These are phyloP conservation scores for Penicillium atrosanguineum DNA, from an alignment of 495 filamentous ascomycete species.

Conservation along the genomic window DNA sequence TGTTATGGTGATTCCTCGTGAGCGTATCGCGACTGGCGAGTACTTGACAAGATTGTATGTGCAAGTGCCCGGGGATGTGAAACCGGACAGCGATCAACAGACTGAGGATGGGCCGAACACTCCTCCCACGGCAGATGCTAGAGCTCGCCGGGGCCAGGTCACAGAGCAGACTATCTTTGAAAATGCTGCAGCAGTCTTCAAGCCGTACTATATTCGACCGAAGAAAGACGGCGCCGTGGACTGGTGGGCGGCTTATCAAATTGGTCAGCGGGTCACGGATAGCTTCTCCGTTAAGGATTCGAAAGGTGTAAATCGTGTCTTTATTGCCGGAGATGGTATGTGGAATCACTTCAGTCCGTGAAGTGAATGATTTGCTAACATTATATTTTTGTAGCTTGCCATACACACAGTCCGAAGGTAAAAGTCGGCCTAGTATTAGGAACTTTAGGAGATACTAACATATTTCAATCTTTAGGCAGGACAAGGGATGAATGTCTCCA, in stretches of 20 bases:
- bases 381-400: conserved; percentile 30
- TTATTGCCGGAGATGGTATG: conserved; percentile 64
- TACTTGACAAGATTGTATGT: conserved; percentile 70
- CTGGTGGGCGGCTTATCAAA: conserved; percentile 66
- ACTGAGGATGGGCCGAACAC: conserved; percentile 13
- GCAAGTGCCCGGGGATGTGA: conserved; percentile 39
- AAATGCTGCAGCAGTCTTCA: conserved; percentile 40
- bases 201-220: conserved; percentile 46
- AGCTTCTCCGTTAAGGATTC: conserved; percentile 61
- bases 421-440: not conserved
- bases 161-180: conserved; percentile 42
- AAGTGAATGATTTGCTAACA: not conserved
- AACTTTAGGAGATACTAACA: not conserved
- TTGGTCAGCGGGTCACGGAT: conserved; percentile 71
- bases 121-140: conserved; percentile 24
- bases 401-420: conserved; percentile 70
- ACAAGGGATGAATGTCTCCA: conserved; percentile 87
- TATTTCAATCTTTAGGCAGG: conserved; percentile 54
- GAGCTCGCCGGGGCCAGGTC: conserved; percentile 35
- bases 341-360: not conserved
- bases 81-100: conserved; percentile 16
- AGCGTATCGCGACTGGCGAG: conserved; percentile 50
- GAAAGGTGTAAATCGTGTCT: conserved; percentile 49
- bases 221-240: conserved; percentile 45
- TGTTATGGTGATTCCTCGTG: conserved; percentile 71